Conservation (phyloP, 768 basidiomycete species). For the Amanita jacksonii region DNA sequence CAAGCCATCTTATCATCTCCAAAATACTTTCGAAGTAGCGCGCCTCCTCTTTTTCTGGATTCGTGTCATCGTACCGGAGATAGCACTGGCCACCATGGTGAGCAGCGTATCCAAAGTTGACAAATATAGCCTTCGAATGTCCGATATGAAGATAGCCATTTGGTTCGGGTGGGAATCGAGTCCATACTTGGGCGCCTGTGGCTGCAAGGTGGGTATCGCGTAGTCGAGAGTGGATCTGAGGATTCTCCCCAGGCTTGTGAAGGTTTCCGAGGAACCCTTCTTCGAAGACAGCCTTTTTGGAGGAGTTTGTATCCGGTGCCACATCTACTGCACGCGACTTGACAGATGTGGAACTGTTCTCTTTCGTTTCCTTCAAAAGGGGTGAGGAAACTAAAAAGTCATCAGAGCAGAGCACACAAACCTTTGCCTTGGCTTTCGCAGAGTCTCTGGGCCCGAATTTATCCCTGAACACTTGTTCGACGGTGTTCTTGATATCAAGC, state of each 20-base stretch:
- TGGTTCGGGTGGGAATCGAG: slow-evolving; percentile 97
- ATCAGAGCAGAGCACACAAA: slow-evolving; percentile 16
- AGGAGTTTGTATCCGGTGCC: slow-evolving; percentile 23
- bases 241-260: slow-evolving; percentile 91
- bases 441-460: slow-evolving; percentile 67
- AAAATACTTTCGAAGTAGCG: slow-evolving; percentile 94
- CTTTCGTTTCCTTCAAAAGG: slow-evolving; percentile 38
- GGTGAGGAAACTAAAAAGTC: neutral
- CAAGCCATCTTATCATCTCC: slow-evolving; percentile 93
- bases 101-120: slow-evolving; percentile 98
- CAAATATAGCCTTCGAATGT: slow-evolving; percentile 97
- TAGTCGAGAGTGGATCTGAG: slow-evolving; percentile 70
- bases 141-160: slow-evolving; percentile 95
- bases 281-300: slow-evolving; percentile 69
- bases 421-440: slow-evolving; percentile 60
- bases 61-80: slow-evolving; percentile 95
- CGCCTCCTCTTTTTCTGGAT: slow-evolving; percentile 96
- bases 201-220: slow-evolving; percentile 72
- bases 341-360: slow-evolving; percentile 24
- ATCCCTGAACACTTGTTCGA: slow-evolving; percentile 58
- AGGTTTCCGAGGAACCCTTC: slow-evolving; percentile 91
- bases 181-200: slow-evolving; percentile 81
- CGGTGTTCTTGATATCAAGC: slow-evolving; percentile 74
- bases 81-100: slow-evolving; percentile 90
- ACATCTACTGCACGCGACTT: slow-evolving; percentile 22